Base-by-base conservation (phyloP, 176 grass and related monocot species). In the Phoenix dactylifera region DNA sequence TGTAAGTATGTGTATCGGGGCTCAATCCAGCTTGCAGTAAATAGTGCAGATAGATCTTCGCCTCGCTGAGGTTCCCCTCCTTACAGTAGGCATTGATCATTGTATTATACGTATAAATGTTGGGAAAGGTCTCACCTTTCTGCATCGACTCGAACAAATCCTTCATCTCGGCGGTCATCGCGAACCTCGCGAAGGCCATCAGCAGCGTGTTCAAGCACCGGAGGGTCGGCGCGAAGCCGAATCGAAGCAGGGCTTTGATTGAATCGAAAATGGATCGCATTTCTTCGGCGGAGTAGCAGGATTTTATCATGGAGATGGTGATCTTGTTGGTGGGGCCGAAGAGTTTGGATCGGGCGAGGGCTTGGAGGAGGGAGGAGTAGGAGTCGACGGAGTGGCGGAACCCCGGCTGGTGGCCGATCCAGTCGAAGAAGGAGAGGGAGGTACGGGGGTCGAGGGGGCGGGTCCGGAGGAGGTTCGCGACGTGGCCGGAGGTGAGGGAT, bases 21-120 rank as follows among this genome's bases (percentile, higher is more conserved):
- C 26, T 58, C 9, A 83, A 63, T 16, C 82, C 85, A 6, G 72
- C 78, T 58, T 54, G 64, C 39, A 95, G 67, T 44, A 95, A 71
- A 20, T 77, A 89, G 22, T 54, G 56, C 15, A 95, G 77, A 54
- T 95, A 83, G 14, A 72, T 30, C 73, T 89, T 89, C 5, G 89
- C 89, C 24, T 77, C 66, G 7, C 53, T 70, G 70, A 95, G 54
- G 62, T 89, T 73, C 51, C 82, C 82, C 39, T 80, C 72, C 73
- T 83, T 83, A 67, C 89, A 95, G 63, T 82, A 74, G n/a, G 79
- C 81, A 75, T 95, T 89, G 68, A 89, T 83, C 64, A 95, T 83
- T 19, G 79, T 89, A 59, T 86, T 89, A 54, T 89, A 89, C 17
- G 85, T 89, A 70, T 52, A 79, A 26, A 89, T 57, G 72, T 86